A percentile compares a stretch with the other conserved stretches of the same genome.
phyloP scores from a whole-genome alignment of 1,284 basidiomycete species.

The Fomitopsis palustris region DNA sequence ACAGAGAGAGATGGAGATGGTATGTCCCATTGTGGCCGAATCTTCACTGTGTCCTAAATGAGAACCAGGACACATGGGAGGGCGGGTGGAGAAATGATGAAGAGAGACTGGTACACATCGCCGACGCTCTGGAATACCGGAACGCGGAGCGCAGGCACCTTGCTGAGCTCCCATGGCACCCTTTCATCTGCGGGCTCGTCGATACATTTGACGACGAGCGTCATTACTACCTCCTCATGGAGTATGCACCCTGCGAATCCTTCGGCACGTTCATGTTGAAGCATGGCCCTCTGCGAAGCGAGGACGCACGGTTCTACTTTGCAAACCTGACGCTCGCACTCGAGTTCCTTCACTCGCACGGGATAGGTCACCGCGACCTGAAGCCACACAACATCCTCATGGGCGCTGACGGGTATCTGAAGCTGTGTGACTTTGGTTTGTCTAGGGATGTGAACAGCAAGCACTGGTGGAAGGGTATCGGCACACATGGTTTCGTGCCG shows the following conservation, averaged over 20 bases:
- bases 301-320: constrained; percentile 45
- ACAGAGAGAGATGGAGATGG: not conserved
- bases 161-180: constrained; percentile 43
- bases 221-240: constrained; percentile 47
- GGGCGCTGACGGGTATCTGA: constrained; percentile 55
- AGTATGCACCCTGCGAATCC: constrained; percentile 41
- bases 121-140: not conserved
- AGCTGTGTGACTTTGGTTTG: constrained; percentile 72
- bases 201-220: constrained; percentile 40
- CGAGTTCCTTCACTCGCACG: constrained; percentile 68
- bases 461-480: constrained; percentile 47
- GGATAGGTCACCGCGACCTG: constrained; percentile 81
- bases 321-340: constrained; percentile 65
- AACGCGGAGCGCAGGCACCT: constrained; percentile 40
- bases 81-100: constrained; percentile 4
- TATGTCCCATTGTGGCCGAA: not conserved
- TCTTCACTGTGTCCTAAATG: not conserved
- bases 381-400: constrained; percentile 85
- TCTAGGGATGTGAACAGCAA: constrained; percentile 49
- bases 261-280: constrained; percentile 34
- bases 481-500: constrained; percentile 69
- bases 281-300: constrained; percentile 29
- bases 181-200: constrained; percentile 45
- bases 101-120: constrained; percentile 13
- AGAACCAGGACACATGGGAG: not conserved